Evolutionary conservation across 768 basidiomycete species (phyloP).

Genomic region (Hypholoma fasciculare): DNA sequence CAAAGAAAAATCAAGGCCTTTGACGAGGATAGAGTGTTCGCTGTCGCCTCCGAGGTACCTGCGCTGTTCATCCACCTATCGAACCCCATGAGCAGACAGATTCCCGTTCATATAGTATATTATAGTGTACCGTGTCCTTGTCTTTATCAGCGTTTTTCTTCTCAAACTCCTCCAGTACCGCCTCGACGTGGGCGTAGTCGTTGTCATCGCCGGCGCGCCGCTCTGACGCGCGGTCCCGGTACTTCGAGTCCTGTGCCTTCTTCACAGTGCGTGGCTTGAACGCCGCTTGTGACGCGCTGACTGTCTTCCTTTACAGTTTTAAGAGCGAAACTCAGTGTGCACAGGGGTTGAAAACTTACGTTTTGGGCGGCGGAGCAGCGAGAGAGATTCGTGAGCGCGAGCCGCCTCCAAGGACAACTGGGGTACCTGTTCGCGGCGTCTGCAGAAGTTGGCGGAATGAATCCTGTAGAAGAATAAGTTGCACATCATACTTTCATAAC

Average conservation of each 20-base stretch:
- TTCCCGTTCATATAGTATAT: neutral
- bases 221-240: conserved; percentile 79
- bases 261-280: conserved; percentile 86
- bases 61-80: conserved; percentile 73
- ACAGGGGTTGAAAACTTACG: conserved; percentile 21
- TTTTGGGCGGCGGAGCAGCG: conserved; percentile 27
- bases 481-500: neutral
- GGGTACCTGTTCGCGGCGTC: conserved; percentile 24
- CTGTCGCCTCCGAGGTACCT: conserved; percentile 83
- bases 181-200: conserved; percentile 80
- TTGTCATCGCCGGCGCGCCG: conserved; percentile 63
- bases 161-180: conserved; percentile 82
- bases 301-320: conserved; percentile 39
- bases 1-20: conserved; percentile 86
- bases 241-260: conserved; percentile 50
- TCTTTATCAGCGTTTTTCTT: conserved; percentile 57
- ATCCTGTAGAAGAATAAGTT: conserved; percentile 36
- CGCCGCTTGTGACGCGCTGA: conserved; percentile 54
- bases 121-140: conserved; percentile 51
- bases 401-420: conserved; percentile 16
- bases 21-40: conserved; percentile 84
- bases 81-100: neutral
- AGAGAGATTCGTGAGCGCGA: conserved; percentile 32
- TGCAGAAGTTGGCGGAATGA: conserved; percentile 57
- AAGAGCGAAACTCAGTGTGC: conserved; percentile 13